phyloP scores from a whole-genome alignment of 441 rosid species.

The Populus tomentosa region DNA sequence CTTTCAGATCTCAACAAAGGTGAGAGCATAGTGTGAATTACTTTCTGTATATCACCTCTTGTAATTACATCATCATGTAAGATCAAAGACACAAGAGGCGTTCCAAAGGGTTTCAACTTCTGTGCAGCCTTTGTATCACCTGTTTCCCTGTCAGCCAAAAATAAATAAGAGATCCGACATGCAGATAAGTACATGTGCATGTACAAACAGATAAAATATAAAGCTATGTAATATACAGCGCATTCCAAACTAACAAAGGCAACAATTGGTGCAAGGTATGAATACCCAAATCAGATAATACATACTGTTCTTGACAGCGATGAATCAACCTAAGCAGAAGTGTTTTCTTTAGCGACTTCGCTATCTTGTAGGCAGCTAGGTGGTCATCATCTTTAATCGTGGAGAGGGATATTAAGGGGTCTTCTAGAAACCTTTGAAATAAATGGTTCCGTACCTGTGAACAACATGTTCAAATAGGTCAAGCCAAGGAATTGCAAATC shows the following conservation, averaged over 20 bases:
- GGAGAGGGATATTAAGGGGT: constrained; percentile 64
- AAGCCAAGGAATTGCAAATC: constrained; percentile 16
- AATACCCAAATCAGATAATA: constrained; percentile 23
- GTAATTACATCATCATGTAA: constrained; percentile 41
- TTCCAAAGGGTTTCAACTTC: constrained; percentile 64
- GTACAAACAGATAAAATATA: not conserved
- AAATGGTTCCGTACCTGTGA: constrained; percentile 65
- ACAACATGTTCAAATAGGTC: constrained; percentile 17
- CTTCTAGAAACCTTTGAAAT: constrained; percentile 72
- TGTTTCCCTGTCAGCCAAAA: constrained; percentile 41
- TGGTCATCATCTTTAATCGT: constrained; percentile 90
- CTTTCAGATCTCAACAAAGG: constrained; percentile 54
- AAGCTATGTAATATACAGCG: not conserved
- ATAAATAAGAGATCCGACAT: not conserved
- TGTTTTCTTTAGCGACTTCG: constrained; percentile 47
- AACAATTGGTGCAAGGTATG: not conserved
- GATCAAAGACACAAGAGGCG: constrained; percentile 56
- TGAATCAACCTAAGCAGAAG: constrained; percentile 57
- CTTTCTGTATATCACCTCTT: constrained; percentile 53
- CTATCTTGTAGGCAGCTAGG: constrained; percentile 82
- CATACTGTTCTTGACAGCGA: constrained; percentile 72
- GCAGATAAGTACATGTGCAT: not conserved
- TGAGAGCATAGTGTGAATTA: constrained; percentile 58
- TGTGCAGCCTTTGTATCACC: constrained; percentile 37
- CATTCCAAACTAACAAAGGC: not conserved